Conservation (phyloP, 1,284 basidiomycete genomes). For the Irpex lacteus region DNA sequence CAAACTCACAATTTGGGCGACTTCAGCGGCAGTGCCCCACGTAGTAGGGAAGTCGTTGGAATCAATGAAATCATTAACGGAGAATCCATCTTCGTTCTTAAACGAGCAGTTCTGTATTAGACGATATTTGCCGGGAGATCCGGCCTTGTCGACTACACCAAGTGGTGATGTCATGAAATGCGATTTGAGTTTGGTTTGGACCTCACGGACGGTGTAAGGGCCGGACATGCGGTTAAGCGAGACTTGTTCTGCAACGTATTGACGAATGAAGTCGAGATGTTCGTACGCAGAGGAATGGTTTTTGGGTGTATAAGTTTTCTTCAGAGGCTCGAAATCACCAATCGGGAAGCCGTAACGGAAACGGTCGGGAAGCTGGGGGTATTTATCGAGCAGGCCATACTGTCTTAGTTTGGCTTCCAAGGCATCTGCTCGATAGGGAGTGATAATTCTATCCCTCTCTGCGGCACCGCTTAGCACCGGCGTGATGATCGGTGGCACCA, state of each 20-base stretch:
- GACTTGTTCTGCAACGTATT: background rate
- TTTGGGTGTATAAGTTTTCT: background rate
- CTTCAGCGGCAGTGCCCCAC: conserved; percentile 25
- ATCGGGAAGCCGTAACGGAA: background rate
- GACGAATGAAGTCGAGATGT: background rate
- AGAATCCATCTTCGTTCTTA: conserved; percentile 9
- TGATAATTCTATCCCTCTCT: background rate
- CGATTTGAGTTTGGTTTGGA: conserved; percentile 21
- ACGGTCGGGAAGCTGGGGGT: background rate
- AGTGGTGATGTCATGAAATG: conserved; percentile 23
- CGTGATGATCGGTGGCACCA: background rate
- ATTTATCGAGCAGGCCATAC: background rate
- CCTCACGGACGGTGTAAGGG: background rate
- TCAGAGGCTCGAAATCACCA: background rate
- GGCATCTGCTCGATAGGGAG: background rate
- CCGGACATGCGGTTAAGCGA: background rate
- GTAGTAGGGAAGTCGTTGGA: conserved; percentile 30
- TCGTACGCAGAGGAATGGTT: background rate
- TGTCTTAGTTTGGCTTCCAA: background rate
- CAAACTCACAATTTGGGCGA: conserved; percentile 31
- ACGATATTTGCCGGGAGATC: conserved; percentile 7
- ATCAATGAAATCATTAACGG: conserved; percentile 30
- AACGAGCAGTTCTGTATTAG: conserved; percentile 11
- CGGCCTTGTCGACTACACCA: conserved; percentile 15
- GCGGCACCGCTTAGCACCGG: background rate